Percentiles rank a stretch among this genome's conserved stretches.
These are phyloP conservation scores for Daldinia loculata DNA, from an alignment of 495 filamentous ascomycete genomes.

Conservation along the genomic window DNA sequence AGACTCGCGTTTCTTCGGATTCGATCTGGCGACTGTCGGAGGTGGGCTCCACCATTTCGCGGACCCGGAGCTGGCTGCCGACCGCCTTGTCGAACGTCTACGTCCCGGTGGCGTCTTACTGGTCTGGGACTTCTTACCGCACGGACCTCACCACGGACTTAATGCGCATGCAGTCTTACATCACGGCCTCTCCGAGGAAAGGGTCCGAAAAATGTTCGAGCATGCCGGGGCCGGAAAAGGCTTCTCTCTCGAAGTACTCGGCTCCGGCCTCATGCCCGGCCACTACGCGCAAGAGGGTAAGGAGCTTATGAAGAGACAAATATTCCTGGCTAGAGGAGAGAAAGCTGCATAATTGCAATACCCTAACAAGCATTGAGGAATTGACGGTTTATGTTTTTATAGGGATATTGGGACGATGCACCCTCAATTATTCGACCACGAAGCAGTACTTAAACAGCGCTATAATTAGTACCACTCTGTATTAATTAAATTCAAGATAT, in stretches of 20 bases:
- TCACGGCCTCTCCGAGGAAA: constrained; percentile 65
- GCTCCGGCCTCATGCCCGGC: constrained; percentile 39
- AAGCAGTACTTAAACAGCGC: neutral
- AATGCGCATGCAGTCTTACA: constrained; percentile 59
- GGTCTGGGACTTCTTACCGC: constrained; percentile 70
- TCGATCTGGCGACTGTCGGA: constrained; percentile 72
- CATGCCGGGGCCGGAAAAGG: constrained; percentile 57
- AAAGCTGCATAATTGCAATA: constrained; percentile 23
- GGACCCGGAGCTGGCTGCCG: constrained; percentile 63
- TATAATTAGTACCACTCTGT: no score
- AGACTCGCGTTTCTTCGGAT: constrained; percentile 61
- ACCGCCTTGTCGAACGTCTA: constrained; percentile 65
- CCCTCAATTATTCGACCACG: neutral
- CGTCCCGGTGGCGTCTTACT: constrained; percentile 69
- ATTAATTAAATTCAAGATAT: no score
- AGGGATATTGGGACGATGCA: neutral
- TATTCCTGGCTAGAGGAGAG: constrained; percentile 48
- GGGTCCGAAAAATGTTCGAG: constrained; percentile 62
- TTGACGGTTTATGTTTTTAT: neutral
- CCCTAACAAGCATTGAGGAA: neutral
- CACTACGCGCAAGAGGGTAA: constrained; percentile 17
- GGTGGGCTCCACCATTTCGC: constrained; percentile 79
- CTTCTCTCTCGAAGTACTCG: constrained; percentile 54
- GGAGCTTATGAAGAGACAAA: constrained; percentile 29
- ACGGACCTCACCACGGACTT: constrained; percentile 48